Percentiles rank a stretch among this genome's conserved stretches.
Evolutionary conservation across 306 rosid species (phyloP).

Genomic region (Rosa multiflora): DNA sequence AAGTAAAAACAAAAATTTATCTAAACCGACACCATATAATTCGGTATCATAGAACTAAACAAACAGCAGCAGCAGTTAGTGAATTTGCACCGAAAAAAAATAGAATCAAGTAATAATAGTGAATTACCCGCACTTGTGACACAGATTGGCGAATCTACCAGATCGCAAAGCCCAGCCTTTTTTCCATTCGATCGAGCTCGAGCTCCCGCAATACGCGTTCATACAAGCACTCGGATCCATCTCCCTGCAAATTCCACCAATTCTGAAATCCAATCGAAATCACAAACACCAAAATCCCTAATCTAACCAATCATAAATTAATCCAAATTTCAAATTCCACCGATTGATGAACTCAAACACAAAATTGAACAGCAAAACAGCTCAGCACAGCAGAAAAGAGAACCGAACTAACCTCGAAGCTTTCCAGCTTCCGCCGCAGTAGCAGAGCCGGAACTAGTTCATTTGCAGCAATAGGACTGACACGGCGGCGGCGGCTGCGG

Average conservation of each 20-base stretch:
- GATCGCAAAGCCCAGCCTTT: conserved; percentile 97
- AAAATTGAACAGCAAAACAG: conserved; percentile 14
- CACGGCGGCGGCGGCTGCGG: conserved; percentile 12
- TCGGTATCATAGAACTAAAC: conserved; percentile 17
- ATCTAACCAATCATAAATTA: conserved; percentile 15
- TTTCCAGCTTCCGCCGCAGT: background rate
- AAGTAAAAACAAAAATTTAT: conserved; percentile 22
- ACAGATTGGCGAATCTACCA: conserved; percentile 83
- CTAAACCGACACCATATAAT: conserved; percentile 20
- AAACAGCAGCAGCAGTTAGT: background rate
- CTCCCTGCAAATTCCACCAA: conserved; percentile 34
- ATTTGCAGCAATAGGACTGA: conserved; percentile 6
- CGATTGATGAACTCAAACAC: background rate
- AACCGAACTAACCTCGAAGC: conserved; percentile 21
- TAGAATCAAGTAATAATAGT: background rate
- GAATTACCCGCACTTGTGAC: conserved; percentile 91
- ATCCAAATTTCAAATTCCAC: background rate
- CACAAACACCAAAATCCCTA: conserved; percentile 40
- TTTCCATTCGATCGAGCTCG: conserved; percentile 70
- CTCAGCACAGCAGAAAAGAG: conserved; percentile 8
- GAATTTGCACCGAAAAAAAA: background rate
- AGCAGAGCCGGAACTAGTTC: conserved; percentile 14
- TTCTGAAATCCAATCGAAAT: conserved; percentile 20
- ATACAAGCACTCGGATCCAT: conserved; percentile 76
- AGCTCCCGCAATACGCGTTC: conserved; percentile 67